Percentiles rank a stretch among this genome's conserved stretches.
Conservation (phyloP, 2,329 filamentous ascomycete genomes). For the Escovopsis sp. region DNA sequence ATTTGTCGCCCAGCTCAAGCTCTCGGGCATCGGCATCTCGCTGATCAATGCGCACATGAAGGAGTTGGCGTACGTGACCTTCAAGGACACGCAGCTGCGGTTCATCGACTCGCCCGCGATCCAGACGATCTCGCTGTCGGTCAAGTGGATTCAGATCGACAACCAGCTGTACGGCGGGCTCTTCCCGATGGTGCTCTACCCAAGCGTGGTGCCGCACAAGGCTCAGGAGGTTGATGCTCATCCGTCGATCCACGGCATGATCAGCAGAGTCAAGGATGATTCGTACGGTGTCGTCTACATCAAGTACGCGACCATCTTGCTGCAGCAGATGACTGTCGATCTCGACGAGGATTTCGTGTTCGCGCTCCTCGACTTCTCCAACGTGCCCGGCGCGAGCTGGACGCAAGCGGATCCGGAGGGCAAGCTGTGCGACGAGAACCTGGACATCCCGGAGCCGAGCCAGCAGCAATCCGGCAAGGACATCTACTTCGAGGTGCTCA, state of each 20-base stretch:
- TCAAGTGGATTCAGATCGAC: slow-evolving; percentile 99
- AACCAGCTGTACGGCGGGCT: slow-evolving; percentile 97
- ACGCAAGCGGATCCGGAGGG: slow-evolving; percentile 51
- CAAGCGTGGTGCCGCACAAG: slow-evolving; percentile 93
- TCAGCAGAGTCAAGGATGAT: slow-evolving; percentile 93
- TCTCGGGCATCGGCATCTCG: slow-evolving; percentile 85
- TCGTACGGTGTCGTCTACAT: slow-evolving; percentile 96
- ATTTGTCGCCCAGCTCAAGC: slow-evolving; percentile 74
- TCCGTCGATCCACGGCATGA: slow-evolving; percentile 80
- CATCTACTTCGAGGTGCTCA: slow-evolving; percentile 94
- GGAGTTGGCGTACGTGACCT: slow-evolving; percentile 85
- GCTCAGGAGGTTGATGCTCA: slow-evolving; percentile 93
- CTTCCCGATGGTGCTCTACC: slow-evolving; percentile 93
- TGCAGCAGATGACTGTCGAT: slow-evolving; percentile 97
- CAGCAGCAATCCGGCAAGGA: slow-evolving; percentile 75
- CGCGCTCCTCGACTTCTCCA: slow-evolving; percentile 84
- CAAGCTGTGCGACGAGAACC: slow-evolving; percentile 71
- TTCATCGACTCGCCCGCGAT: slow-evolving; percentile 89
- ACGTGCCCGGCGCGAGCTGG: slow-evolving; percentile 83
- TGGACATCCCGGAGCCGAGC: slow-evolving; percentile 86
- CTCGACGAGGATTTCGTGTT: slow-evolving; percentile 98
- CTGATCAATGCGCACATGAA: slow-evolving; percentile 84
- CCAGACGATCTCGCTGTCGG: slow-evolving; percentile 75
- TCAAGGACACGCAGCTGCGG: slow-evolving; percentile 78
- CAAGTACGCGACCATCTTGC: slow-evolving; percentile 85